Evolutionary conservation across 2,329 filamentous ascomycete genomes (phyloP).

Genomic region (Fusarium albosuccineum): DNA sequence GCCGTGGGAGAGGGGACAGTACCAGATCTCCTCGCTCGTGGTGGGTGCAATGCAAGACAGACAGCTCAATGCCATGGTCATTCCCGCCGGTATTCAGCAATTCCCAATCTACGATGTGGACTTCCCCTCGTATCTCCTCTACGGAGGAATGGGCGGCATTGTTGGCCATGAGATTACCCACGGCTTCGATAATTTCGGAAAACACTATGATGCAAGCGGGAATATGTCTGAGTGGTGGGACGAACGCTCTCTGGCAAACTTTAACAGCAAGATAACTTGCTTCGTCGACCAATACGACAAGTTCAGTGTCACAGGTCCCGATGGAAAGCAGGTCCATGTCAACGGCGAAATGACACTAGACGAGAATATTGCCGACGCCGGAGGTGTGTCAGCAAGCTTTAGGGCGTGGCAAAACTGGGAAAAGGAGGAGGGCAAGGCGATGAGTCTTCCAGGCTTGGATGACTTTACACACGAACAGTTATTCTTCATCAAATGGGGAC

Average conservation of each 20-base stretch:
- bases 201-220: conserved; percentile 74
- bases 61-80: conserved; percentile 75
- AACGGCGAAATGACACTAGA: conserved; percentile 74
- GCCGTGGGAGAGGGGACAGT: conserved; percentile 71
- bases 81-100: conserved; percentile 73
- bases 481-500: conserved; percentile 76
- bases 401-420: conserved; percentile 74
- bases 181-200: conserved; percentile 75
- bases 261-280: conserved; percentile 71
- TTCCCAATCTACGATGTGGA: conserved; percentile 73
- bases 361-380: conserved; percentile 80
- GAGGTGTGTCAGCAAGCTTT: conserved; percentile 73
- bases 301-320: conserved; percentile 68
- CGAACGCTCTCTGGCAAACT: conserved; percentile 68
- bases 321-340: conserved; percentile 69
- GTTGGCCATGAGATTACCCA: conserved; percentile 79
- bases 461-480: conserved; percentile 75
- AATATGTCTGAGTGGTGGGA: conserved; percentile 78
- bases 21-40: conserved; percentile 71
- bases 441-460: conserved; percentile 70
- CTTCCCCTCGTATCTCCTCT: conserved; percentile 74
- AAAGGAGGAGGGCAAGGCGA: conserved; percentile 59
- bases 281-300: conserved; percentile 77
- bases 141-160: conserved; percentile 76
- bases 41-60: conserved; percentile 77